Percentiles rank a stretch among this genome's conserved stretches.
These are phyloP conservation scores for Tricladium varicosporioides DNA, from an alignment of 2,329 filamentous ascomycete species.

Conservation along the genomic window DNA sequence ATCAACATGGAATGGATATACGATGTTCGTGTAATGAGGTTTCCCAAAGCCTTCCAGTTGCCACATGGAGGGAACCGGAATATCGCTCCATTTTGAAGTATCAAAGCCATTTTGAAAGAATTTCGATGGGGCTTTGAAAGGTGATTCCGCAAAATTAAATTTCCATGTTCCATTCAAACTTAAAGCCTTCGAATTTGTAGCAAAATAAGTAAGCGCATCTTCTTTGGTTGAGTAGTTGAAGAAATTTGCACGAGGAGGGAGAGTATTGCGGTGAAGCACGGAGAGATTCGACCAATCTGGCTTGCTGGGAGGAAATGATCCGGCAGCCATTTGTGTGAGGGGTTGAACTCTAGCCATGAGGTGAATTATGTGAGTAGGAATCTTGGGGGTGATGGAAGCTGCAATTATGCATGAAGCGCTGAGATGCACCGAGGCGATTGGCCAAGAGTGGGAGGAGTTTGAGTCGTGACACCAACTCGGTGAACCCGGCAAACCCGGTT, in stretches of 20 bases:
- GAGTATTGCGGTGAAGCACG: constrained; percentile 59
- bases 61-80: constrained; percentile 58
- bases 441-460: too few species aligned
- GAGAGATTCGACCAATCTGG: constrained; percentile 62
- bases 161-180: constrained; percentile 31
- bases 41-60: constrained; percentile 65
- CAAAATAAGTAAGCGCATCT: constrained; percentile 46
- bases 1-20: constrained; percentile 63
- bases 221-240: constrained; percentile 48
- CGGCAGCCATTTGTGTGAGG: too few species aligned
- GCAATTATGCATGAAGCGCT: too few species aligned
- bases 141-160: constrained; percentile 27
- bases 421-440: too few species aligned
- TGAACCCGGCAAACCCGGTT: too few species aligned
- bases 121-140: constrained; percentile 27
- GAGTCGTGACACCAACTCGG: too few species aligned
- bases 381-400: too few species aligned
- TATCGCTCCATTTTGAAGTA: constrained; percentile 43
- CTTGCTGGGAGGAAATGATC: too few species aligned
- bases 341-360: too few species aligned
- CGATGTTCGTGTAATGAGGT: constrained; percentile 68
- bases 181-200: constrained; percentile 39
- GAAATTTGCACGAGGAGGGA: constrained; percentile 56
- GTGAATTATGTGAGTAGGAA: too few species aligned
- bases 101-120: constrained; percentile 22